Evolutionary conservation across 108 stramenopile species (phyloP), one percentile per base, ranked within the genome.

Genomic region (Cyclostephanos tholiformis): DNA sequence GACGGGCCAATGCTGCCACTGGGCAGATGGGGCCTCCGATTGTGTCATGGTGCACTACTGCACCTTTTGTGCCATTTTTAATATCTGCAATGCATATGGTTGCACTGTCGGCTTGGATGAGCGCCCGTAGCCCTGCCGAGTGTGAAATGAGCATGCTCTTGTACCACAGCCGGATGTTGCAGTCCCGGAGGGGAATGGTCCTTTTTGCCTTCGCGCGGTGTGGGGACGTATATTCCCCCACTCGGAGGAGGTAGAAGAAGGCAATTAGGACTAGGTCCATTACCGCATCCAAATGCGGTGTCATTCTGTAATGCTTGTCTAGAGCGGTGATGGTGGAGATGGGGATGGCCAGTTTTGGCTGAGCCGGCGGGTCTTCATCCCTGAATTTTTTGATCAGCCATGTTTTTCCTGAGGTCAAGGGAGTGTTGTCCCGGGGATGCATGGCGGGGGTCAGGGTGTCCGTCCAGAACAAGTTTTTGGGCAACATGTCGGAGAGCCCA

Each of bases 321-420:
- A 55, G 2, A 2, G 23, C 26, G 7, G 23, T 13, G 23, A 55
- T 55, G 0, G 26, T 27, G 23, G 25, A 26, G 4, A 67, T 44
- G 52, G 62, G 36, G 35, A 63, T 41, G 35, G 62, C 62, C 10
- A 63, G 62, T 22, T 63, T 27, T 0, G 62, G 62, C n/a, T 39
- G 19, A 11, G 39, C 26, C 20, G 62, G 62, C 35, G 62, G 62
- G 39, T 63, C 62, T 41, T 63, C 62, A 22, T 36, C 30, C 7
- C 62, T 14, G 39, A 16, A 63, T 9, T 20, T 36, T 35, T 63
- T 36, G 20, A 63, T 11, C 11, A 63, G 35, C 35, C 62, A 17
- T 8, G 25, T 10, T 10, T 26, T 25, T 25, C 8, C 23, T 9
- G n/a, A 55, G 23, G 44, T 46, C 44, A 55, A 55, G 23, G 53